Conservation (phyloP, 805 yeast genomes). For the Peterozyma toletana region DNA sequence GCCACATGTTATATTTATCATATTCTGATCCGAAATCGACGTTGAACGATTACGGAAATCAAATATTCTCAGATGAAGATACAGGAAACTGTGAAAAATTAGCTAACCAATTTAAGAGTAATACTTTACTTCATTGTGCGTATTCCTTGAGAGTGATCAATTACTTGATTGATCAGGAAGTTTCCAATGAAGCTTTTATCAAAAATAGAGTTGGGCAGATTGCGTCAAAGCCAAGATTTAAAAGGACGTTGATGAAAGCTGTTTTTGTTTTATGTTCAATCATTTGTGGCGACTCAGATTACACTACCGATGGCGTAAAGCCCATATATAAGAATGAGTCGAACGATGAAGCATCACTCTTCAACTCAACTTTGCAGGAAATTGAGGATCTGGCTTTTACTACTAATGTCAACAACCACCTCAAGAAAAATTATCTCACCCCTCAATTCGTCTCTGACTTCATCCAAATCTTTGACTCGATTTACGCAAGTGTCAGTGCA, state of each 20-base stretch:
- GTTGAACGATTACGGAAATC: background rate
- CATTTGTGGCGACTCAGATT: background rate
- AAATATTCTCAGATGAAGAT: background rate
- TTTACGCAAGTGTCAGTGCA: background rate
- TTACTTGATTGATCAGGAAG: conserved; percentile 1
- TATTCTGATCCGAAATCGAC: conserved; percentile 1
- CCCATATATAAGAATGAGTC: too few species aligned
- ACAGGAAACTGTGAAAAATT: background rate
- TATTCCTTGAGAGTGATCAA: conserved; percentile 4
- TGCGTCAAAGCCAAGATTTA: background rate
- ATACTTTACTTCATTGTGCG: background rate
- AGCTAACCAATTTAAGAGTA: conserved; percentile 1
- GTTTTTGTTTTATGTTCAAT: background rate
- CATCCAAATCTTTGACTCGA: background rate
- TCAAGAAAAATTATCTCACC: background rate
- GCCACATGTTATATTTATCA: conserved; percentile 3
- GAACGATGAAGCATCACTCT: background rate
- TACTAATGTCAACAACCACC: conserved; percentile 2
- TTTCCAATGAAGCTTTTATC: background rate
- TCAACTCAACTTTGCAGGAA: conserved; percentile 2
- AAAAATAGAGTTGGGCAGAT: conserved; percentile 3
- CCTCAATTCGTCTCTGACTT: background rate
- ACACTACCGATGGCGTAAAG: too few species aligned
- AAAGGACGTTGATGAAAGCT: conserved; percentile 2
- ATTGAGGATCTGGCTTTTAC: conserved; percentile 4